phyloP scores from a whole-genome alignment of 129 eudicot species.

The Logfia minima region DNA sequence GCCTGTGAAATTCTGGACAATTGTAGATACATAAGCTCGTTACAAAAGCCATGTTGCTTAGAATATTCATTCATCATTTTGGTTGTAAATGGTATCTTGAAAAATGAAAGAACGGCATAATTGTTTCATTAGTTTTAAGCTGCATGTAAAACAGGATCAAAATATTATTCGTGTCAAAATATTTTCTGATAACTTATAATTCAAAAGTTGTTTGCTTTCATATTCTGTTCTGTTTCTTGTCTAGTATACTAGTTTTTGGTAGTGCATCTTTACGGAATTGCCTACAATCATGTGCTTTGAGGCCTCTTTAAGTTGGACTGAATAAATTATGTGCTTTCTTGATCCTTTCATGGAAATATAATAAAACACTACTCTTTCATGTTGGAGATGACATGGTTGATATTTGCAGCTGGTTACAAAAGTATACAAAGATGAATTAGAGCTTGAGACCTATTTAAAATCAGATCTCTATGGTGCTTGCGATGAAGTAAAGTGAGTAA shows the following conservation, averaged over 20 bases:
- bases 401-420: constrained; percentile 61
- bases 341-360: not conserved
- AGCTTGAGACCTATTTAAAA: constrained; percentile 78
- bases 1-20: not conserved
- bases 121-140: constrained; percentile 7
- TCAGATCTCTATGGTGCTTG: constrained; percentile 81
- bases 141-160: not conserved
- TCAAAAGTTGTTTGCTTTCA: constrained; percentile 1
- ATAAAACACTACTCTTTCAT: not conserved
- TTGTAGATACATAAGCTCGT: not conserved
- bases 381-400: constrained; percentile 18
- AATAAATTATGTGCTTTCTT: not conserved
- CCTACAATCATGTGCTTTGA: not conserved
- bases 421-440: constrained; percentile 83
- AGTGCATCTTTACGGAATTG: not conserved
- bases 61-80: not conserved
- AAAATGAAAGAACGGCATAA: too few species aligned
- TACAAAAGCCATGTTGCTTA: not conserved
- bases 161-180: not conserved
- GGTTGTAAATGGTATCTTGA: not conserved
- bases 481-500: constrained; percentile 68
- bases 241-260: constrained; percentile 13
- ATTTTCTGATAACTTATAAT: not conserved
- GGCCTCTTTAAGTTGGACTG: not conserved
- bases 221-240: constrained; percentile 13